Percentiles rank a stretch among this genome's conserved stretches.
Conservation (phyloP, 2,329 filamentous ascomycete species). For the Scleromitrula shiraiana region DNA sequence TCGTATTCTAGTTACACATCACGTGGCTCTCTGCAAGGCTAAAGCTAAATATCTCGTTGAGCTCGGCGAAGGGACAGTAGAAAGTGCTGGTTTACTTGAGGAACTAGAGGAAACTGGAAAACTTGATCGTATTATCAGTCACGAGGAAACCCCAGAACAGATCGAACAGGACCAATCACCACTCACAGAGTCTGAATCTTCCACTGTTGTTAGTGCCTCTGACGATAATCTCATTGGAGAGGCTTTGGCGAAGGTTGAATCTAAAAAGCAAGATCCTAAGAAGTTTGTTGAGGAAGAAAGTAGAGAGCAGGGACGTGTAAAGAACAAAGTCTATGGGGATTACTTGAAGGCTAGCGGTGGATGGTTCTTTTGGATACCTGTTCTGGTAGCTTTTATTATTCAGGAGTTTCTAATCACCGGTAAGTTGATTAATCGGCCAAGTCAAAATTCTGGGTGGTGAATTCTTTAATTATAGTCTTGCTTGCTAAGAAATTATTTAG, state of each 20-base stretch:
- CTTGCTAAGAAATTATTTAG: slow-evolving; percentile 22
- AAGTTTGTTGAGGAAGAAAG: slow-evolving; percentile 72
- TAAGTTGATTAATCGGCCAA: slow-evolving; percentile 25
- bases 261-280: slow-evolving; percentile 43
- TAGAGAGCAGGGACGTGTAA: slow-evolving; percentile 63
- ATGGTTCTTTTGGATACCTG: slow-evolving; percentile 48
- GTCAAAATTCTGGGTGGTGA: neutral
- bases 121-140: slow-evolving; percentile 48
- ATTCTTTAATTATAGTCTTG: neutral
- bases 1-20: slow-evolving; percentile 72
- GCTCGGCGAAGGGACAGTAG: slow-evolving; percentile 58
- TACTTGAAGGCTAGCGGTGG: slow-evolving; percentile 64
- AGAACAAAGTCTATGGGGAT: slow-evolving; percentile 54
- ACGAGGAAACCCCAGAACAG: slow-evolving; percentile 42
- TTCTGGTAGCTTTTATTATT: slow-evolving; percentile 44
- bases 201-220: slow-evolving; percentile 46
- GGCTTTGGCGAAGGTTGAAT: slow-evolving; percentile 41
- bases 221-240: slow-evolving; percentile 37
- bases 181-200: slow-evolving; percentile 14
- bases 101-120: slow-evolving; percentile 54
- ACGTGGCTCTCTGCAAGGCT: slow-evolving; percentile 62
- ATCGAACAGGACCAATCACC: slow-evolving; percentile 40
- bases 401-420: slow-evolving; percentile 49
- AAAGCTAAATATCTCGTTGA: slow-evolving; percentile 68
- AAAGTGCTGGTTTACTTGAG: slow-evolving; percentile 55